A percentile compares a stretch with the other conserved stretches of the same genome.
Evolutionary conservation across 495 filamentous ascomycete genomes (phyloP).

Genomic region (Hypoxylon trugodes): DNA sequence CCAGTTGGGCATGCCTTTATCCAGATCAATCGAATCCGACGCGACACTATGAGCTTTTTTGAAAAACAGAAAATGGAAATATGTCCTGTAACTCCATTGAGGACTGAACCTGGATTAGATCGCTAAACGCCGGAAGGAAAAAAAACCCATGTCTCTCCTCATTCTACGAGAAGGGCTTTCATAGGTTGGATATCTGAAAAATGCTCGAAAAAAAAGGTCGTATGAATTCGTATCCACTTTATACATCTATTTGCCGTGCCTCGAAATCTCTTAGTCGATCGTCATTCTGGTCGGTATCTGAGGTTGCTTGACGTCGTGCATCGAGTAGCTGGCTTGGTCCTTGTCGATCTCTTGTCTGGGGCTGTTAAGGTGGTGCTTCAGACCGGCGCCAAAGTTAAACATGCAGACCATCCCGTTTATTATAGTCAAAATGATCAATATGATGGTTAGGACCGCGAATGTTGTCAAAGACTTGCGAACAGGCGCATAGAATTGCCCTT

Average conservation of each 20-base stretch:
- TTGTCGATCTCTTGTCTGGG: conserved; percentile 75
- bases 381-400: conserved; percentile 86
- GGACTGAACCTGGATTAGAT: conserved; percentile 26
- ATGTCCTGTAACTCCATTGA: conserved; percentile 29
- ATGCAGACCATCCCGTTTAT: conserved; percentile 86
- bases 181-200: conserved; percentile 42
- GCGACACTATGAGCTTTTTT: neutral
- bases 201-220: conserved; percentile 43
- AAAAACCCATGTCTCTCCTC: conserved; percentile 19
- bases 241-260: conserved; percentile 40
- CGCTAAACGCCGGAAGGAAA: conserved; percentile 29
- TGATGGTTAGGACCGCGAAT: conserved; percentile 91
- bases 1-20: conserved; percentile 23
- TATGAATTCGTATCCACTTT: conserved; percentile 46
- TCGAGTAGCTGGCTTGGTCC: conserved; percentile 73
- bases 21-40: conserved; percentile 22
- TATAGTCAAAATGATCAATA: conserved; percentile 89
- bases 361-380: conserved; percentile 84
- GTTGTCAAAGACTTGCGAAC: conserved; percentile 84
- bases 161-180: conserved; percentile 16
- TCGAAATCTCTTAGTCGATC: conserved; percentile 70
- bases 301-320: conserved; percentile 63
- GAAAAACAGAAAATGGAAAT: neutral
- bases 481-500: conserved; percentile 68
- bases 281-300: conserved; percentile 81